Evolutionary conservation across 2,329 filamentous ascomycete genomes (phyloP).

Genomic region (Pyrenochaeta sp.): DNA sequence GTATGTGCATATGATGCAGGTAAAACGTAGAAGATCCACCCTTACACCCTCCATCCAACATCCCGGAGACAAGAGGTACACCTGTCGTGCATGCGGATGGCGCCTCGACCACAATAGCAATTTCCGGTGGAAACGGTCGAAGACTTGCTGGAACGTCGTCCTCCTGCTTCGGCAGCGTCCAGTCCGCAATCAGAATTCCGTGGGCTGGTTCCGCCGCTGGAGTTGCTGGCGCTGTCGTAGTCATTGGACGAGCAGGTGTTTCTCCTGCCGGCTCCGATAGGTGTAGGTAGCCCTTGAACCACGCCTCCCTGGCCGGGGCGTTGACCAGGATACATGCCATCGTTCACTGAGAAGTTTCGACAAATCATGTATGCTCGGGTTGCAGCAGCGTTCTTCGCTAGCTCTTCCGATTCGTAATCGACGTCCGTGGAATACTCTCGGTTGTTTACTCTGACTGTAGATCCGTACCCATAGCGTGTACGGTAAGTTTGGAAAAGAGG

Average conservation of each 20-base stretch:
- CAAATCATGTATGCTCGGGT: slow-evolving; percentile 98
- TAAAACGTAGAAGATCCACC: not conserved
- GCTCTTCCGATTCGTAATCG: slow-evolving; percentile 78
- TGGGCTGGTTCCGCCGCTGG: slow-evolving; percentile 65
- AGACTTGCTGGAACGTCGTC: slow-evolving; percentile 46
- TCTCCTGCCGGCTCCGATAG: slow-evolving; percentile 67
- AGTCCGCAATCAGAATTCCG: slow-evolving; percentile 55
- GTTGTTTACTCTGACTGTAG: slow-evolving; percentile 93
- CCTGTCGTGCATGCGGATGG: slow-evolving; percentile 51
- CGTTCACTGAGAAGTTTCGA: slow-evolving; percentile 95
- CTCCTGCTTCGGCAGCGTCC: slow-evolving; percentile 38
- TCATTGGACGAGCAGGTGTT: slow-evolving; percentile 56
- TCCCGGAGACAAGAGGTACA: slow-evolving; percentile 53
- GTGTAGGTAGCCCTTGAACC: slow-evolving; percentile 68
- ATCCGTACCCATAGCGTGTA: slow-evolving; percentile 78
- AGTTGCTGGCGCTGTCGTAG: slow-evolving; percentile 60
- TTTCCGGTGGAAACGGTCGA: slow-evolving; percentile 34
- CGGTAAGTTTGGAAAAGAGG: slow-evolving; percentile 86
- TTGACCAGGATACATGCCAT: slow-evolving; percentile 78
- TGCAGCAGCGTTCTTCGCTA: slow-evolving; percentile 91
- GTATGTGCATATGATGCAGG: not conserved
- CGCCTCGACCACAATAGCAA: slow-evolving; percentile 49
- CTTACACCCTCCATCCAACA: slow-evolving; percentile 45
- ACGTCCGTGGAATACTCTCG: slow-evolving; percentile 94
- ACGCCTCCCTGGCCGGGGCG: slow-evolving; percentile 61